These are phyloP conservation scores for Planoprotostelium fungivorum DNA, from an alignment of 78 protist genomes.

Conservation along the genomic window DNA sequence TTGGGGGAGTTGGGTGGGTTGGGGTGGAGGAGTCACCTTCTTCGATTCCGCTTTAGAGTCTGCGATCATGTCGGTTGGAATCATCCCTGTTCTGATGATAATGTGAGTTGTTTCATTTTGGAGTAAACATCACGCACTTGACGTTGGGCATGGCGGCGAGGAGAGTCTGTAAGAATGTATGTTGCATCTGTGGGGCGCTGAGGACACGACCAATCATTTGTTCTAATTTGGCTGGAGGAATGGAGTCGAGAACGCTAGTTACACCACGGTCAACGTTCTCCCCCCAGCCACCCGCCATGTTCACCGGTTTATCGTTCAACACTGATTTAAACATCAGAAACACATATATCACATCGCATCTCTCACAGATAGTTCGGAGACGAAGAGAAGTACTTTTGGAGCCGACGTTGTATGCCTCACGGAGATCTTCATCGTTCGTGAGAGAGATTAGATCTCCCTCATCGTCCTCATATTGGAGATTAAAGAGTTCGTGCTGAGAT, in stretches of 20 bases:
- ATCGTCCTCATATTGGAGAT: neutral
- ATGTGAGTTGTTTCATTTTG: too few relatives aligned
- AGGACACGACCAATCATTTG: neutral
- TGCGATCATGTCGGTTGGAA: too few relatives aligned
- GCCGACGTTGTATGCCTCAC: neutral
- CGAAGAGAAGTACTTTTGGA: neutral
- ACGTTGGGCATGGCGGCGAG: neutral
- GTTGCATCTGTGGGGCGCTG: neutral
- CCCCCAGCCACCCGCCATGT: neutral
- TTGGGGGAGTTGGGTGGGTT: too few relatives aligned
- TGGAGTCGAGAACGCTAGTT: neutral
- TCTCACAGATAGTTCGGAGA: neutral
- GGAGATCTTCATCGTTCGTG: neutral
- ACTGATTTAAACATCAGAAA: neutral
- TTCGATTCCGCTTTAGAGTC: too few relatives aligned
- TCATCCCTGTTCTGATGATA: too few relatives aligned
- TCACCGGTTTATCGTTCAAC: neutral
- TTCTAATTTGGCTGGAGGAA: neutral
- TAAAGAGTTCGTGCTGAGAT: neutral
- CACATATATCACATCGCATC: neutral
- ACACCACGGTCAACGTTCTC: neutral
- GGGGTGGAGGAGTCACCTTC: too few relatives aligned
- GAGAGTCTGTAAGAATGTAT: neutral
- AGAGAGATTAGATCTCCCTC: neutral
- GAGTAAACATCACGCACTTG: neutral